Evolutionary conservation across 495 filamentous ascomycete genomes (phyloP).

Genomic region (Daldinia caldariorum): DNA sequence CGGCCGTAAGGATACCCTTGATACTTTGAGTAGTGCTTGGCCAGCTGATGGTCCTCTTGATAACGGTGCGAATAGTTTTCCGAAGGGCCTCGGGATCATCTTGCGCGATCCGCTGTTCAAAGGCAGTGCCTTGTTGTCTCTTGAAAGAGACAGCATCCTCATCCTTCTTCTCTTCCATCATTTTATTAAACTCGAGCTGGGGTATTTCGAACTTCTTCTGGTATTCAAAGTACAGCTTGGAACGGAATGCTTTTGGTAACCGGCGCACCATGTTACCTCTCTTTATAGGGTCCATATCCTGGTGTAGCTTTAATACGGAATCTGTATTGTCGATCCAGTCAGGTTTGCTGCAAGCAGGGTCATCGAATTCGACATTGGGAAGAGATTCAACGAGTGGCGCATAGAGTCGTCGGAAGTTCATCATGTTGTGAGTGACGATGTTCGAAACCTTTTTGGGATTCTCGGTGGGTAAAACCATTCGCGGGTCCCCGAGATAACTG

Average conservation of each 20-base stretch:
- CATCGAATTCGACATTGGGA: constrained; percentile 85
- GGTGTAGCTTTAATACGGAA: constrained; percentile 64
- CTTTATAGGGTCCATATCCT: constrained; percentile 91
- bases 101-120: constrained; percentile 83
- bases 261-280: constrained; percentile 96
- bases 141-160: constrained; percentile 74
- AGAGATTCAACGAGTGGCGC: constrained; percentile 86
- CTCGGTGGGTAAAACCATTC: constrained; percentile 88
- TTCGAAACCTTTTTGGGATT: constrained; percentile 93
- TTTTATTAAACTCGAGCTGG: constrained; percentile 80
- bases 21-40: constrained; percentile 84
- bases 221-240: constrained; percentile 92
- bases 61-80: constrained; percentile 72
- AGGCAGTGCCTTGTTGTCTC: constrained; percentile 78
- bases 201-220: constrained; percentile 90
- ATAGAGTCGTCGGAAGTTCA: constrained; percentile 91
- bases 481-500: constrained; percentile 92
- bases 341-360: constrained; percentile 66
- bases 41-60: constrained; percentile 90
- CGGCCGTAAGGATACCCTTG: constrained; percentile 83
- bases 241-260: constrained; percentile 85
- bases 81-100: constrained; percentile 71
- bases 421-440: constrained; percentile 89
- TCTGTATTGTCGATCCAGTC: constrained; percentile 75
- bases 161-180: constrained; percentile 79